phyloP scores from a whole-genome alignment of 2,329 filamentous ascomycete genomes.

The Juglanconis juglandina region DNA sequence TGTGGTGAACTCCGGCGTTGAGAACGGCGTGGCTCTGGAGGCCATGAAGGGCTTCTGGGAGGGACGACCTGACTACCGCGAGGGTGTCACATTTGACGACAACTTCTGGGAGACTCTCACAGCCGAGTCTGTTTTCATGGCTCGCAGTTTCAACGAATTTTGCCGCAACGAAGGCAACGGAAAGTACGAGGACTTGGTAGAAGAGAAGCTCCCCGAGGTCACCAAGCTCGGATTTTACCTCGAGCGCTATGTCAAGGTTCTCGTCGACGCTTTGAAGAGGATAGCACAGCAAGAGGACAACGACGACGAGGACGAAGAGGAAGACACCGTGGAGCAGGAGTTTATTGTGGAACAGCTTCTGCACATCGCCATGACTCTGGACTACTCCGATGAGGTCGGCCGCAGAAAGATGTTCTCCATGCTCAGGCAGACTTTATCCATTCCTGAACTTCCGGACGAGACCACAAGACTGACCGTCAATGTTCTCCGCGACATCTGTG shows the following conservation, averaged over 20 bases:
- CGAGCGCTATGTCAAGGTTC: slow-evolving; percentile 70
- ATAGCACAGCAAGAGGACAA: slow-evolving; percentile 51
- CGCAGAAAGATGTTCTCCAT: slow-evolving; percentile 93
- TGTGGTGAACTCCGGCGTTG: slow-evolving; percentile 82
- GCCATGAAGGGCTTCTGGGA: slow-evolving; percentile 98
- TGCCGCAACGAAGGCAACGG: slow-evolving; percentile 72
- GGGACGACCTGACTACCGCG: slow-evolving; percentile 77
- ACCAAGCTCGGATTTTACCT: slow-evolving; percentile 86
- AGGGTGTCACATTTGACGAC: slow-evolving; percentile 69
- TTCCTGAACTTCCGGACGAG: slow-evolving; percentile 85
- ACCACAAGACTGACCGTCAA: slow-evolving; percentile 85
- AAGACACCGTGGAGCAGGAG: slow-evolving; percentile 84
- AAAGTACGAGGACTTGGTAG: slow-evolving; percentile 71
- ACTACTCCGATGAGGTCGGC: slow-evolving; percentile 97
- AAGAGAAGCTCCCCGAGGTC: slow-evolving; percentile 94
- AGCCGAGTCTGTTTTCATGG: slow-evolving; percentile 85
- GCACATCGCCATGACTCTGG: slow-evolving; percentile 84
- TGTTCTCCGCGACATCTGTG: slow-evolving; percentile 78
- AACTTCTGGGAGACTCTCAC: slow-evolving; percentile 77
- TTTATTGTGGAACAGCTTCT: slow-evolving; percentile 95
- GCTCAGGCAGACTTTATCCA: slow-evolving; percentile 78
- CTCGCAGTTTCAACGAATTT: slow-evolving; percentile 90
- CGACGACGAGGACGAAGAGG: slow-evolving; percentile 66
- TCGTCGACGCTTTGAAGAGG: slow-evolving; percentile 62
- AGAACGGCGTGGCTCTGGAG: slow-evolving; percentile 85